Percentiles rank a stretch among this genome's conserved stretches.
phyloP scores from a whole-genome alignment of 352 stramenopile species.

The Phytophthora europaea region DNA sequence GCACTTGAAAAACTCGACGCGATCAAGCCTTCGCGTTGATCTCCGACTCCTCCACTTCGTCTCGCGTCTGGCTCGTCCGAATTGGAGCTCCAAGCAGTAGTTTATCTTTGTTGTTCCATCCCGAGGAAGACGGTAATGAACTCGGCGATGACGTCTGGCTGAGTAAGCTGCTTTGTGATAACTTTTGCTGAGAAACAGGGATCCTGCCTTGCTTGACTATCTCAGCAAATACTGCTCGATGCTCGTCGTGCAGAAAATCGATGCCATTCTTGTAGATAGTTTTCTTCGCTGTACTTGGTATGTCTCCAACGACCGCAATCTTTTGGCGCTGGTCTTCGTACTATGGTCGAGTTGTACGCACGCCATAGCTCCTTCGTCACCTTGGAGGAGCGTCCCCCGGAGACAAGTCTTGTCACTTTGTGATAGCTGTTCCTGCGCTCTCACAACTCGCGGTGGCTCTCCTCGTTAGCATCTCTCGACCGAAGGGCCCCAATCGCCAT shows the following conservation, averaged over 20 bases:
- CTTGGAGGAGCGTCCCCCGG: not conserved
- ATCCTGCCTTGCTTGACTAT: not conserved
- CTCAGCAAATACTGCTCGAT: not conserved
- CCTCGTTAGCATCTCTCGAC: not conserved
- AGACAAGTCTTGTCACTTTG: not conserved
- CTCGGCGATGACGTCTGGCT: not conserved
- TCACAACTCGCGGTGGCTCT: not conserved
- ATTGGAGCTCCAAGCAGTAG: conserved; percentile 9
- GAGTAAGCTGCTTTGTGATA: not conserved
- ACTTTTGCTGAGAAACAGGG: not conserved
- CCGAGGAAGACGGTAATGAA: conserved; percentile 4
- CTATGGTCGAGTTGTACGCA: conserved; percentile 8
- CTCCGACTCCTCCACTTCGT: conserved; percentile 9
- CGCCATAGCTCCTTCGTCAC: conserved; percentile 13
- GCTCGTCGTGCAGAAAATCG: not conserved
- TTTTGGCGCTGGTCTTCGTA: conserved; percentile 5
- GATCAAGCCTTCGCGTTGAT: conserved; percentile 31
- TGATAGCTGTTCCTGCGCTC: not conserved
- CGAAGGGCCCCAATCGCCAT: not conserved
- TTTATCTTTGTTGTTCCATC: conserved; percentile 17
- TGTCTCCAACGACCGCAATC: conserved; percentile 3
- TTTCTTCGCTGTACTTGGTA: not conserved
- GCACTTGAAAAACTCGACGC: conserved; percentile 30
- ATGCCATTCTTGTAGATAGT: not conserved
- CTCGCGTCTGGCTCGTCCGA: not conserved